Percentiles rank a stretch among this genome's conserved stretches.
Evolutionary conservation across 2,329 filamentous ascomycete genomes (phyloP).

Genomic region (Xylaria sp.): DNA sequence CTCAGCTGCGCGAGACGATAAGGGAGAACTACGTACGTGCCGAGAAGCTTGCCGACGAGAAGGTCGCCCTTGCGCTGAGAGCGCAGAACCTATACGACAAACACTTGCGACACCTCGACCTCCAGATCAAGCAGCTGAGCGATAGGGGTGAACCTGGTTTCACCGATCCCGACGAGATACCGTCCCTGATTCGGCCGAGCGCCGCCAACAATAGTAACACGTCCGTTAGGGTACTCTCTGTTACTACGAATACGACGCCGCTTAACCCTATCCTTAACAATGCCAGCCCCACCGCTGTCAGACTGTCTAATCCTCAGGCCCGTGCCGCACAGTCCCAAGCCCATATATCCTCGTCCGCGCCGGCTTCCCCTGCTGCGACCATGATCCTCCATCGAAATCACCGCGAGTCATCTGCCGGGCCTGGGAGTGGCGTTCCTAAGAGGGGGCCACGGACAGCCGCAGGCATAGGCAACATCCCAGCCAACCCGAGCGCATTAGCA

Average conservation of each 20-base stretch:
- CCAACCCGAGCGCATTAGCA: constrained; percentile 68
- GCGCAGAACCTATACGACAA: constrained; percentile 69
- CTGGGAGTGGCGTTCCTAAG: constrained; percentile 61
- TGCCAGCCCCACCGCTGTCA: constrained; percentile 56
- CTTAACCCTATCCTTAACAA: constrained; percentile 54
- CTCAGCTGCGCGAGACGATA: constrained; percentile 72
- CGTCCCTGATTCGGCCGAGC: constrained; percentile 69
- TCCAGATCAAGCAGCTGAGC: constrained; percentile 70
- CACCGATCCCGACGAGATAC: constrained; percentile 70
- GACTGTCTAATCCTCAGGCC: constrained; percentile 59
- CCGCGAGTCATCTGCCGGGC: constrained; percentile 69
- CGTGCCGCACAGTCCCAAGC: constrained; percentile 62
- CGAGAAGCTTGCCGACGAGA: constrained; percentile 78
- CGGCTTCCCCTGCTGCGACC: constrained; percentile 69
- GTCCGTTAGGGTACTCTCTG: constrained; percentile 51
- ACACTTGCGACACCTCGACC: constrained; percentile 71
- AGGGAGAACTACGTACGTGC: constrained; percentile 74
- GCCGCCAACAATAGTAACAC: constrained; percentile 64
- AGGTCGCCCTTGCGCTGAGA: constrained; percentile 76
- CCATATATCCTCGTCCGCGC: constrained; percentile 66
- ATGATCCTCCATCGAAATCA: constrained; percentile 68
- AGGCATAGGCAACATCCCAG: constrained; percentile 59
- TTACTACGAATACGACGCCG: constrained; percentile 52
- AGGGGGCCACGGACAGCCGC: constrained; percentile 62
- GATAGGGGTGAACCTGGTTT: constrained; percentile 71